Evolutionary conservation across 1,139 yeast species (phyloP), one percentile per base, ranked within the genome.

Genomic region (Pichia sp.): DNA sequence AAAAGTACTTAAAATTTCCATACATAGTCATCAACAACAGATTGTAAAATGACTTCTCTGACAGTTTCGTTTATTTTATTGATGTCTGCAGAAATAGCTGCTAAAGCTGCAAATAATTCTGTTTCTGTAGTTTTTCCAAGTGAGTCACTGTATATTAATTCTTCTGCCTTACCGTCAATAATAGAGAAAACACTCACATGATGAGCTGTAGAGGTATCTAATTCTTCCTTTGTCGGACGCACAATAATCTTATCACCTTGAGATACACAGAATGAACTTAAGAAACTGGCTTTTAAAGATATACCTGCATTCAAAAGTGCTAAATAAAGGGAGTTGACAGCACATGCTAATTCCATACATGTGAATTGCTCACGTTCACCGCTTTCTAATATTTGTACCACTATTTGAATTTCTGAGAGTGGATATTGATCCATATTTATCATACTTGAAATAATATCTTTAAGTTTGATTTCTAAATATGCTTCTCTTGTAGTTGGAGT

Each of bases 291-390:
- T 46, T 74, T 72, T 48, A 91, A 65, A 0, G 91, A 85, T 11
- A 93, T 73, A 38, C 88, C 89, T 8, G 96, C 87, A 63, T 89
- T 93, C 1, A 89, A 62, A 42, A 91, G 71, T 0, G 96, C 96
- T 55, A 86, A 68, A 52, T 73, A 81, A 5, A 83, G 70, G 11
- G 90, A 81, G 63, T 91, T 91, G 40, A 91, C 73, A 20, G 52
- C 52, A 38, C 52, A 46, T 24, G 83, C 76, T 38, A 89, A 67
- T 61, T 89, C 96, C 48, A 78, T 72, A 44, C 72, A 65, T 21
- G 76, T 63, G 55, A 61, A 70, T 49, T 68, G 67, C 32, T 57
- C 58, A 14, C 58, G 54, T 36, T 68, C 69, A 7, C 65, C 65
- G 15, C 55, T 47, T 47, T 84, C 80, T 43, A 89, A 67, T 43